Evolutionary conservation across 2,329 filamentous ascomycete species (phyloP), one percentile per base, ranked within the genome.

Genomic region (Diaporthe eres): DNA sequence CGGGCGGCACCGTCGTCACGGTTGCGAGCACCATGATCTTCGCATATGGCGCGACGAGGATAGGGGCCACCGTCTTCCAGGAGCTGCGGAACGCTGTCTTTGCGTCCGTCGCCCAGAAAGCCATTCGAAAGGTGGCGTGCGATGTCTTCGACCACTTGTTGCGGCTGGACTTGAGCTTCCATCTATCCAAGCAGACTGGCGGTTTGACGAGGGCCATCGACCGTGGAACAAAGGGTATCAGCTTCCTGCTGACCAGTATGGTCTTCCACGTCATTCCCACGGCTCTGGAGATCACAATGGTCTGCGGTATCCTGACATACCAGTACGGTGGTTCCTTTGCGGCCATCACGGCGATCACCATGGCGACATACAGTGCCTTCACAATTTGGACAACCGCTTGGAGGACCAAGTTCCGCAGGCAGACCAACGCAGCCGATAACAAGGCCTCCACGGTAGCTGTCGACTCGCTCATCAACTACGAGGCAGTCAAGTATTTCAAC

Each of bases 401-500:
- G 97, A 91, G 97, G 80, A 99, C 97, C 4, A 97, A 97, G 84
- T 99, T 99, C 84, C 91, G 97, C 63, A 94, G 96, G 80, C 94
- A 97, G 84, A 95, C 97, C 53, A 99, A 99, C 83, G 95, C 95
- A 8, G 97, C 97, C 0, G 97, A 99, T 80, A 99, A 98, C 85
- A 95, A 93, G 82, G 97, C 95, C 0, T 97, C 96, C 1, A 98
- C 96, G 0, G 95, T 98, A 10, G 96, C 96, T 0, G 96, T 98
- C 1, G 97, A 99, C 85, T 98, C 96, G 0, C 87, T 99, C 70
- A 98, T 99, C 88, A 99, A 99, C 86, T 99, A 98, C 82, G 97
- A 99, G 85, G 96, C 97, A 19, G 97, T 99, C 82, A 99, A 99
- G 85, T 98, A 98, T 86, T 99, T 98, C 87, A 99, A 99, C 87